These are phyloP conservation scores for Neospora caninum DNA, from an alignment of 169 alveolate genomes.

Conservation along the genomic window DNA sequence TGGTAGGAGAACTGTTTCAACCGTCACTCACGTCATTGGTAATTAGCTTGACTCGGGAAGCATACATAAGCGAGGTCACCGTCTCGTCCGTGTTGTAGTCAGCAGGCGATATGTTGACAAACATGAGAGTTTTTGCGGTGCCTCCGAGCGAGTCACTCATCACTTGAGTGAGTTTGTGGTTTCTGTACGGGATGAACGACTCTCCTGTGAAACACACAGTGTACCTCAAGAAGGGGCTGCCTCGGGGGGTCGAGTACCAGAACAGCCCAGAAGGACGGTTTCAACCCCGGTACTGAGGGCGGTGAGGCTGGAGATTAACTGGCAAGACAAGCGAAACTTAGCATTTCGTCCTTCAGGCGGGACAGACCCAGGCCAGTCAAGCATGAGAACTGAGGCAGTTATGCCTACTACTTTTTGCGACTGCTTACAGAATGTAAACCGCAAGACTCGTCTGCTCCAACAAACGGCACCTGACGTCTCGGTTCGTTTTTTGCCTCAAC, in stretches of 20 bases:
- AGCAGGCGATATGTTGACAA: constrained; percentile 90
- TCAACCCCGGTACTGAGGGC: background rate
- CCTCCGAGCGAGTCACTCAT: constrained; percentile 91
- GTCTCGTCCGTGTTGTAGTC: constrained; percentile 87
- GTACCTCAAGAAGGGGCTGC: background rate
- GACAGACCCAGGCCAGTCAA: no score
- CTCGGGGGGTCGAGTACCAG: background rate
- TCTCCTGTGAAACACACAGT: constrained; percentile 62
- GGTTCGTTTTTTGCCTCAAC: no score
- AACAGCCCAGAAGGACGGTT: no score
- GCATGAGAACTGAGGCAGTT: no score
- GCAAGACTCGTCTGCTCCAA: no score
- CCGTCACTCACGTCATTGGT: constrained; percentile 75
- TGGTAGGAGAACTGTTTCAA: no score
- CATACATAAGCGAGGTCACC: constrained; percentile 84
- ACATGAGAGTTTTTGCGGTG: constrained; percentile 89
- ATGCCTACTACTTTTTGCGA: no score
- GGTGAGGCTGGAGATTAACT: background rate
- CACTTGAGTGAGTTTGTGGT: constrained; percentile 87
- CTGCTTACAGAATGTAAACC: no score
- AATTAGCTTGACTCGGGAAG: constrained; percentile 87
- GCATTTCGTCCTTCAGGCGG: no score
- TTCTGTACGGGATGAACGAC: constrained; percentile 86
- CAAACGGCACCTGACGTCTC: no score
- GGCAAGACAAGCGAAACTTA: background rate